Conservation (phyloP, 257 asterid genomes). For the Forsythia viridissima region DNA sequence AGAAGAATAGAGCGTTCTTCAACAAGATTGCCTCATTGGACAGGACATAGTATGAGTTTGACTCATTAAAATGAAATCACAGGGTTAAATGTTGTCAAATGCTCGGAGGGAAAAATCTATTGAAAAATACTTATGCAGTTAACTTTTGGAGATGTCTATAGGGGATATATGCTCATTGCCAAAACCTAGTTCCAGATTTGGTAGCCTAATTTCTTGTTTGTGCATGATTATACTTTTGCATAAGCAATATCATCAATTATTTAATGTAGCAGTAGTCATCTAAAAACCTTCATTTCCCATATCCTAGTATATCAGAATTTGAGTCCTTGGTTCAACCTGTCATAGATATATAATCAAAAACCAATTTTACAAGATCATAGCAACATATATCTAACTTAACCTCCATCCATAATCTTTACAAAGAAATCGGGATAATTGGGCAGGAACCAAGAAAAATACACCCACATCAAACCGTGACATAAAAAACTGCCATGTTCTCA, state of each 20-base stretch:
- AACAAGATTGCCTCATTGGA: not conserved
- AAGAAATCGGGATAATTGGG: slow-evolving; percentile 5
- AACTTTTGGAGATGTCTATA: not conserved
- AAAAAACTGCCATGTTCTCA: not conserved
- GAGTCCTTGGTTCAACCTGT: not conserved
- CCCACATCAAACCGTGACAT: not conserved
- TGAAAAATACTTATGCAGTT: not conserved
- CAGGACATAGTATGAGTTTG: not conserved
- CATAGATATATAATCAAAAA: not conserved
- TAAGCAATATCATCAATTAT: no score
- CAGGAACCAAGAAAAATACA: not conserved
- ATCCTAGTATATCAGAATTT: not conserved
- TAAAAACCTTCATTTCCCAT: not conserved
- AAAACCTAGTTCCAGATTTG: not conserved
- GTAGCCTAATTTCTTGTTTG: not conserved
- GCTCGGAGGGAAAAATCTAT: not conserved
- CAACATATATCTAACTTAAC: not conserved
- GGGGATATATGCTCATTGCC: not conserved
- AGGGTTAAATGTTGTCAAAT: not conserved
- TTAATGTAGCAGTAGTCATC: not conserved
- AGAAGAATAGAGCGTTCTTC: not conserved
- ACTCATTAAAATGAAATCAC: not conserved
- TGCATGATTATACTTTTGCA: not conserved
- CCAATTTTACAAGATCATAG: not conserved
- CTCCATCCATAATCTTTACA: slow-evolving; percentile 17